phyloP scores from a whole-genome alignment of 306 rosid species.

The Abrus precatorius region DNA sequence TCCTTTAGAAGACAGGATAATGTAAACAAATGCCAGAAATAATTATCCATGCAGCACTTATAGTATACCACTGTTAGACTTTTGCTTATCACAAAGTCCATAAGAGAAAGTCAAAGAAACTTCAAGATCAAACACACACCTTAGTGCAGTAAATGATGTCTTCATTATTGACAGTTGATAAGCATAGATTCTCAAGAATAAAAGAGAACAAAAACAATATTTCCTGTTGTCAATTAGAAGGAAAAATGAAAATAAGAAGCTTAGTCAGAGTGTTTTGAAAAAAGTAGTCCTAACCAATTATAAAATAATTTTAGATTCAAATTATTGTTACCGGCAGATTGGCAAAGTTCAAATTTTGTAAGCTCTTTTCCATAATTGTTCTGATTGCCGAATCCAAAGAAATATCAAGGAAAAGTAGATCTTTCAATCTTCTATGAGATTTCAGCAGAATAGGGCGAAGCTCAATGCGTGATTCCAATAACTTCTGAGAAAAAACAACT shows the following conservation, averaged over 20 bases:
- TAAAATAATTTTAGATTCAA: not conserved
- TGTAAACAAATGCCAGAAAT: not conserved
- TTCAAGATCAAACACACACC: not conserved
- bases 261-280: not conserved
- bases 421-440: not conserved
- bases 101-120: not conserved
- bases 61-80: not conserved
- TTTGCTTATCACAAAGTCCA: not conserved
- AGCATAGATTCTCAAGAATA: constrained; percentile 2
- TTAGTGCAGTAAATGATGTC: constrained; percentile 1
- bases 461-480: not conserved
- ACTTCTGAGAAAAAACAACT: not conserved
- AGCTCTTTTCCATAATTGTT: not conserved
- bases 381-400: not conserved
- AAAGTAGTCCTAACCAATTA: not conserved
- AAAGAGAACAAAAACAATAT: not conserved
- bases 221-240: not conserved
- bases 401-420: constrained; percentile 11
- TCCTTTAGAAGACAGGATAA: not conserved
- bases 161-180: not conserved
- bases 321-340: not conserved
- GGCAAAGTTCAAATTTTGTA: not conserved
- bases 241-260: no score
- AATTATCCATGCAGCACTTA: not conserved
- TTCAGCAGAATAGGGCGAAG: not conserved